Evolutionary conservation across 2,329 filamentous ascomycete species (phyloP).

Genomic region (Onygenales sp.): DNA sequence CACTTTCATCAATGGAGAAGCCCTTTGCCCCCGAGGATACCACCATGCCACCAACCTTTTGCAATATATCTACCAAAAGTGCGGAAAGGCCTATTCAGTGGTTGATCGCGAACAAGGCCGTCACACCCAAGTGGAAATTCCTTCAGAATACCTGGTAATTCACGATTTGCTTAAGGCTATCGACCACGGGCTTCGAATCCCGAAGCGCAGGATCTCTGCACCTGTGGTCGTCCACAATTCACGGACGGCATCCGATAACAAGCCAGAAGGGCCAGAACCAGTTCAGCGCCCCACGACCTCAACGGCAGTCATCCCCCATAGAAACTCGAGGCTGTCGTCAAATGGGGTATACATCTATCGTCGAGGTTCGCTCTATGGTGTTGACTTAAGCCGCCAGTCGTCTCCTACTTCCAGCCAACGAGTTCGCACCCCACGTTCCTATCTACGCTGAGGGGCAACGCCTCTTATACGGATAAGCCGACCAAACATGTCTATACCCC

Average conservation of each 20-base stretch:
- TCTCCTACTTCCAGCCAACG: background rate
- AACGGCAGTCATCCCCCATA: background rate
- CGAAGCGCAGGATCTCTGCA: slow-evolving; percentile 1
- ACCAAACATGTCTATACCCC: background rate
- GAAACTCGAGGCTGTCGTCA: background rate
- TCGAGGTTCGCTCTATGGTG: background rate
- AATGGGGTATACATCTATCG: background rate
- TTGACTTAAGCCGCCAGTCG: background rate
- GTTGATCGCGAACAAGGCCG: slow-evolving; percentile 32
- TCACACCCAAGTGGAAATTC: slow-evolving; percentile 33
- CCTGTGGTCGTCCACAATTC: slow-evolving; percentile 6
- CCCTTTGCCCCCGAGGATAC: slow-evolving; percentile 26
- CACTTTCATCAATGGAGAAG: slow-evolving; percentile 15
- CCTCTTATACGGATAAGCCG: background rate
- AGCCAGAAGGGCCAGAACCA: background rate
- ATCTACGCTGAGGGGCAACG: background rate
- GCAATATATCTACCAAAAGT: slow-evolving; percentile 25
- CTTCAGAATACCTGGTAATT: slow-evolving; percentile 24
- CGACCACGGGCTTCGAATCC: slow-evolving; percentile 27
- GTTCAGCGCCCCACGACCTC: background rate
- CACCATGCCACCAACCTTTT: slow-evolving; percentile 23
- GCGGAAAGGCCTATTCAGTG: slow-evolving; percentile 31
- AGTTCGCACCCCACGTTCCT: background rate
- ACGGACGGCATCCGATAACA: background rate
- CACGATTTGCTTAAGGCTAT: slow-evolving; percentile 33